Evolutionary conservation across 306 rosid species (phyloP), one percentile per base, ranked within the genome.

Genomic region (Vigna mungo): DNA sequence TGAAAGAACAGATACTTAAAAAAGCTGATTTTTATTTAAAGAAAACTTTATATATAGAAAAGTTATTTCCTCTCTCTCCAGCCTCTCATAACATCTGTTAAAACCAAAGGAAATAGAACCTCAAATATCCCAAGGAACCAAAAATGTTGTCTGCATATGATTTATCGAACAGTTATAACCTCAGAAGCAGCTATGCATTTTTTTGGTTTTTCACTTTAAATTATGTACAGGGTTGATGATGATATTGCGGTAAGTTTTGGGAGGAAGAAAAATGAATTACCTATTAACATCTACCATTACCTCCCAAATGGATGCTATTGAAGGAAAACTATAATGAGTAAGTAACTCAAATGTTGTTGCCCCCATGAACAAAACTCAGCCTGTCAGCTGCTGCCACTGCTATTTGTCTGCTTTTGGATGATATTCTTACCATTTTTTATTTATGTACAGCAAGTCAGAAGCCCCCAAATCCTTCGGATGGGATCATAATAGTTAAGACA

Each of bases 391-490:
- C 65, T 75, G 77, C 76, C 81, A 30, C 44, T 72, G 64, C 60
- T 78, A 48, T 41, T 41, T 41, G 5, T 70, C 32, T 53, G 32
- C 67, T 76, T 81, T 82, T 58, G 63, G 62, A 78, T 78, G 73
- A 48, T 77, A 41, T 64, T 71, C 85, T 84, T 78, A 59, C 81
- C 86, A 66, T 79, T 61, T 30, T 30, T 86, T 86, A 79, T 89
- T 90, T 78, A 78, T 86, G 87, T 90, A 87, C 83, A 84, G 36
- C 71, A 71, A 63, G 79, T 64, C 82, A 82, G 75, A 78, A 85
- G 65, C 80, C 80, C 60, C 80, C 82, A 67, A 86, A 81, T 77
- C 94, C 92, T 90, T 90, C 72, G 90, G 89, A 88, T 72, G 85
- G 68, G 86, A 68, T n/a, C 68, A 46, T 74, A 68, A 11, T 46